Evolutionary conservation across 306 rosid genomes (phyloP).

Genomic region (Lupinus albus): DNA sequence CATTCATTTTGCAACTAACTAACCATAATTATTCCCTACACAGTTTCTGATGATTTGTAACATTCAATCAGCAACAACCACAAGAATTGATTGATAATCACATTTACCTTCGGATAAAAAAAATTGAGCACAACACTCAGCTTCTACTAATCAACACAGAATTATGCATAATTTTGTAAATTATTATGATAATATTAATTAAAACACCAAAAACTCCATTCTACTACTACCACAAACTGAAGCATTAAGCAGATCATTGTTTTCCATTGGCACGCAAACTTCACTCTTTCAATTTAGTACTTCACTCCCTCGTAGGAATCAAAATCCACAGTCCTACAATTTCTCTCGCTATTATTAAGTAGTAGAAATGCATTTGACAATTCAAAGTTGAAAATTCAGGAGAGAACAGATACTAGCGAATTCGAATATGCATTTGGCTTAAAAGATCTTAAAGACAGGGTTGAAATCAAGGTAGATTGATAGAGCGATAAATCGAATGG

Average conservation of each 20-base stretch:
- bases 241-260: constrained; percentile 16
- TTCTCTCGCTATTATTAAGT: not conserved
- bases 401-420: not conserved
- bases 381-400: constrained; percentile 1
- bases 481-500: constrained; percentile 31
- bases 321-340: not conserved
- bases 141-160: not conserved
- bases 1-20: not conserved
- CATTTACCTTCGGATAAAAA: not conserved
- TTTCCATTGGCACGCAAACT: constrained; percentile 23
- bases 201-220: constrained; percentile 14
- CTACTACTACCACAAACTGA: constrained; percentile 10
- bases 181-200: constrained; percentile 5
- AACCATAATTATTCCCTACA: not conserved
- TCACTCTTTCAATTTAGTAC: constrained; percentile 15
- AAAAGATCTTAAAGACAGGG: constrained; percentile 23
- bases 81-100: constrained; percentile 1
- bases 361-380: constrained; percentile 6
- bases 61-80: constrained; percentile 17
- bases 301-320: constrained; percentile 14
- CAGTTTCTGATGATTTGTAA: constrained; percentile 4
- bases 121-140: not conserved
- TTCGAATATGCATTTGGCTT: not conserved
- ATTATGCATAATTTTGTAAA: not conserved
- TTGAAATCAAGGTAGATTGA: not conserved